Evolutionary conservation across 768 basidiomycete species (phyloP).

Genomic region (Leccinum truebloodii): DNA sequence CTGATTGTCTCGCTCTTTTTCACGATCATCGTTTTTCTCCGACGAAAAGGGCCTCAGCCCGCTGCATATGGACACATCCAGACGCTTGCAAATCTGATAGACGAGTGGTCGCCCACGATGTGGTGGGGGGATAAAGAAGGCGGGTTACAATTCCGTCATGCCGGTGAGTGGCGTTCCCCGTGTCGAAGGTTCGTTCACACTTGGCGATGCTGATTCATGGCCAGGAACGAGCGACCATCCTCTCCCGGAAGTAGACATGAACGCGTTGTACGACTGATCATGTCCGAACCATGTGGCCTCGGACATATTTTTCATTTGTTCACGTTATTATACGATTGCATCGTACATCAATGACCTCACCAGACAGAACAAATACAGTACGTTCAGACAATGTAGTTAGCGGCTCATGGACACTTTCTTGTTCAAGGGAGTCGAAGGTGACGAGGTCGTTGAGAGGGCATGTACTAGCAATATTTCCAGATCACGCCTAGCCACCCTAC

Average conservation of each 20-base stretch:
- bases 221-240: conserved; percentile 28
- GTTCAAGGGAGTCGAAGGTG: too few species aligned
- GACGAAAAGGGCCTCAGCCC: conserved; percentile 29
- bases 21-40: conserved; percentile 10
- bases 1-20: conserved; percentile 24
- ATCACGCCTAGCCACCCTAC: too few species aligned
- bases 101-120: conserved; percentile 37
- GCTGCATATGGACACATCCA: conserved; percentile 36
- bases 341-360: background rate
- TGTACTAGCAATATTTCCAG: too few species aligned
- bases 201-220: background rate
- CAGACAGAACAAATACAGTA: too few species aligned
- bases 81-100: conserved; percentile 36
- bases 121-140: conserved; percentile 31
- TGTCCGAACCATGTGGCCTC: background rate
- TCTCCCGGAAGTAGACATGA: conserved; percentile 24
- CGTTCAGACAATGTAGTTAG: background rate
- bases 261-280: background rate
- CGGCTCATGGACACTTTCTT: background rate
- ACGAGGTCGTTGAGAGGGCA: too few species aligned
- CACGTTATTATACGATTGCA: background rate
- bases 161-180: conserved; percentile 19
- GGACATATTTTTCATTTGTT: background rate
- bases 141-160: conserved; percentile 12
- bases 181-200: background rate